These are phyloP conservation scores for Scenedesmus sp. DNA, from an alignment of 163 green algal species.

Conservation along the genomic window DNA sequence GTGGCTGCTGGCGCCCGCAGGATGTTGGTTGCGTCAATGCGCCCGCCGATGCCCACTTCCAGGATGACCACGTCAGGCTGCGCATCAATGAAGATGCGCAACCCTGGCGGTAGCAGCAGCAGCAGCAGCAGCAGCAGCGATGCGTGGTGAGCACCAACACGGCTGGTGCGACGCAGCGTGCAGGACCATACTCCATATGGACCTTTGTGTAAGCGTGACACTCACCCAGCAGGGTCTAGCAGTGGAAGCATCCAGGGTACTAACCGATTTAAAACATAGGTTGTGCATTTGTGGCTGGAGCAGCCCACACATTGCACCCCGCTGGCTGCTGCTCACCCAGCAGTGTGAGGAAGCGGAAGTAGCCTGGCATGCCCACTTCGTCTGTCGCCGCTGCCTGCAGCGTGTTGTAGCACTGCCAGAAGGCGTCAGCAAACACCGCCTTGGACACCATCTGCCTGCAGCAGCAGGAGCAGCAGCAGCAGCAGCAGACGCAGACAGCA, in stretches of 20 bases:
- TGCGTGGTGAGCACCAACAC: too few species aligned
- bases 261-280: not conserved
- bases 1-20: slow-evolving; percentile 29
- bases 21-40: slow-evolving; percentile 97
- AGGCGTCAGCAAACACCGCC: slow-evolving; percentile 80
- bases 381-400: slow-evolving; percentile 71
- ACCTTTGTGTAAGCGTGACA: too few species aligned
- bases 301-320: too few species aligned
- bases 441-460: slow-evolving; percentile 78
- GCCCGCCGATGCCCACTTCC: slow-evolving; percentile 97
- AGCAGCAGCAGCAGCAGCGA: slow-evolving; percentile 29
- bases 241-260: not conserved
- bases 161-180: too few species aligned
- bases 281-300: not conserved
- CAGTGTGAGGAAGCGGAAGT: slow-evolving; percentile 97
- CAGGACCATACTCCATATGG: too few species aligned
- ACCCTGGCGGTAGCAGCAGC: slow-evolving; percentile 59
- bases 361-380: slow-evolving; percentile 89
- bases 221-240: not conserved
- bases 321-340: slow-evolving; percentile 77
- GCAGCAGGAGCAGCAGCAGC: slow-evolving; percentile 2
- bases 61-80: slow-evolving; percentile 87
- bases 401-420: slow-evolving; percentile 82
- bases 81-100: slow-evolving; percentile 80
- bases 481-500: slow-evolving; percentile 51